These are phyloP conservation scores for Yarrowia hollandica DNA, from an alignment of 805 yeast genomes.

Conservation along the genomic window DNA sequence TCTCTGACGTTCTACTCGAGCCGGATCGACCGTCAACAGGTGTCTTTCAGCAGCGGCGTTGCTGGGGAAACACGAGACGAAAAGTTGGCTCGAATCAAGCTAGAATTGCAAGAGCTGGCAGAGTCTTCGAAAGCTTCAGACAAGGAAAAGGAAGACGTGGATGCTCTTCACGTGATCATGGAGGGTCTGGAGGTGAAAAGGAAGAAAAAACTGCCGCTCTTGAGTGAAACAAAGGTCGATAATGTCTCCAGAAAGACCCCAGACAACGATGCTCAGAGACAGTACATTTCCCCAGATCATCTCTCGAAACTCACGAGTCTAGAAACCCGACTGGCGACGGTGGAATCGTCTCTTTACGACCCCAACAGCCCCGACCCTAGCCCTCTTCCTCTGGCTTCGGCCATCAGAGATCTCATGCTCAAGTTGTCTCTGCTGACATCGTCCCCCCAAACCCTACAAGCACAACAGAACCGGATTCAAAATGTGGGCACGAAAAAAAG, in stretches of 20 bases:
- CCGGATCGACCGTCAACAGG: neutral
- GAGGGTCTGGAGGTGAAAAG: neutral
- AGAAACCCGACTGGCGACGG: neutral
- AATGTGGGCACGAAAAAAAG: neutral
- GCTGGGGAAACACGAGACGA: slow-evolving; percentile 1
- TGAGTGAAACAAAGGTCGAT: too few relatives aligned
- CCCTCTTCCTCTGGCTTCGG: neutral
- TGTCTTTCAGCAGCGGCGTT: neutral
- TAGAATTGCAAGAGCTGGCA: slow-evolving; percentile 11
- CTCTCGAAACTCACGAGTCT: neutral
- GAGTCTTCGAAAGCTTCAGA: neutral
- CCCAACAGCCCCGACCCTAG: neutral
- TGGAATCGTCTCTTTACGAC: slow-evolving; percentile 4
- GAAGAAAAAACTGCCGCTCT: neutral
- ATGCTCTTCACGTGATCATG: neutral
- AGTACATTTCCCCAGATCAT: neutral
- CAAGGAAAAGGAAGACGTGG: neutral
- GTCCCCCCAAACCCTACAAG: slow-evolving; percentile 1
- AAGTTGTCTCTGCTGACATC: slow-evolving; percentile 16
- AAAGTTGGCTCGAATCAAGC: slow-evolving; percentile 6
- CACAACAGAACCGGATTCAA: slow-evolving; percentile 16
- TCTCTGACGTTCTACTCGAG: slow-evolving; percentile 14
- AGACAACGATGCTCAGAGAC: too few relatives aligned
- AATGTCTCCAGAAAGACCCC: too few relatives aligned
- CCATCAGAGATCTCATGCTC: slow-evolving; percentile 6